A percentile compares a stretch with the other conserved stretches of the same genome.
Evolutionary conservation across 2,329 filamentous ascomycete species (phyloP).

Genomic region (Pleurostoma richardsiae): DNA sequence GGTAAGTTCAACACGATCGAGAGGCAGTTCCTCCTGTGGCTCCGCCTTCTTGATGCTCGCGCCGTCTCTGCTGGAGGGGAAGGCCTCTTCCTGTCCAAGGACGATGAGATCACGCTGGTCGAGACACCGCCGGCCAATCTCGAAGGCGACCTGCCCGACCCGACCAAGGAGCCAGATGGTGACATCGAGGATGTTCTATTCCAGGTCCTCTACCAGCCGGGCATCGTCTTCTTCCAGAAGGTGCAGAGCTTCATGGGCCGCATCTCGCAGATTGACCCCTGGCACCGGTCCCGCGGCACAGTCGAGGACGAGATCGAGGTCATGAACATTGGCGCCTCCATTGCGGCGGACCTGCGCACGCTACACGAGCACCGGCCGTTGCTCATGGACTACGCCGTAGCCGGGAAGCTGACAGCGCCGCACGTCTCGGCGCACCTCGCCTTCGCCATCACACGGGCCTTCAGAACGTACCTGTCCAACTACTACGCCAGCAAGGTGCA

Average conservation of each 20-base stretch:
- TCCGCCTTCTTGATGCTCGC: slow-evolving; percentile 48
- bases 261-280: slow-evolving; percentile 51
- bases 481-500: slow-evolving; percentile 52
- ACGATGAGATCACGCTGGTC: slow-evolving; percentile 38
- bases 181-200: slow-evolving; percentile 47
- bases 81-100: slow-evolving; percentile 44
- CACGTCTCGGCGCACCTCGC: slow-evolving; percentile 44
- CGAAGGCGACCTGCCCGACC: slow-evolving; percentile 19
- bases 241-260: slow-evolving; percentile 53
- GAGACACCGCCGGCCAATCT: slow-evolving; percentile 36
- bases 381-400: slow-evolving; percentile 51
- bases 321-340: slow-evolving; percentile 47
- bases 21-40: slow-evolving; percentile 46
- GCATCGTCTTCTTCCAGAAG: slow-evolving; percentile 52
- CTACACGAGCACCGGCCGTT: slow-evolving; percentile 45
- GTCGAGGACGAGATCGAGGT: slow-evolving; percentile 55
- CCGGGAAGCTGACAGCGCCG: slow-evolving; percentile 41
- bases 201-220: slow-evolving; percentile 49
- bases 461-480: slow-evolving; percentile 50
- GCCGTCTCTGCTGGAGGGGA: slow-evolving; percentile 52
- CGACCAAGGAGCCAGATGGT: slow-evolving; percentile 15
- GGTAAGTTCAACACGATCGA: slow-evolving; percentile 31
- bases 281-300: slow-evolving; percentile 49
- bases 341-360: slow-evolving; percentile 42
- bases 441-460: slow-evolving; percentile 44